Conservation (phyloP, 306 rosid genomes). For the Inga oerstediana region DNA sequence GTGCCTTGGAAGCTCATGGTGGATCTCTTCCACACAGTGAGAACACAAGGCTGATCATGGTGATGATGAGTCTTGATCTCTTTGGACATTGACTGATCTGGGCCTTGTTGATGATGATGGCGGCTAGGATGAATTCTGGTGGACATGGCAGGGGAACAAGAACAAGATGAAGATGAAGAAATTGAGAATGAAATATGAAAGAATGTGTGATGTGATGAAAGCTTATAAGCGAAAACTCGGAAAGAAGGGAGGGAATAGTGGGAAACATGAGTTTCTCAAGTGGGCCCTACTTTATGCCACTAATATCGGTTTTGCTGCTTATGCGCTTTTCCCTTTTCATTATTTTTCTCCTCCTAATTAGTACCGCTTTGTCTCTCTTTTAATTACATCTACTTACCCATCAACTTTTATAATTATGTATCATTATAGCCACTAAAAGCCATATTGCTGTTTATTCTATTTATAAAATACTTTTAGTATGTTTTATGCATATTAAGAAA, state of each 20-base stretch:
- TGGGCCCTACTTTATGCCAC: background rate
- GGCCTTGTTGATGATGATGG: background rate
- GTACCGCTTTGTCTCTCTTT: background rate
- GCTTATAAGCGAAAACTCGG: background rate
- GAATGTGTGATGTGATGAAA: background rate
- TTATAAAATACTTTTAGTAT: no score
- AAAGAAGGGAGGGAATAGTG: background rate
- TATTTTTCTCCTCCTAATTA: background rate
- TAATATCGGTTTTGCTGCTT: background rate
- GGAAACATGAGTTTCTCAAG: background rate
- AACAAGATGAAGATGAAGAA: background rate
- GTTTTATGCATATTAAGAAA: no score
- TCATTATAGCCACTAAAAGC: no score
- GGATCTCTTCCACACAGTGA: slow-evolving; percentile 59
- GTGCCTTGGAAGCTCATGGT: slow-evolving; percentile 61
- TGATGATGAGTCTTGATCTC: background rate
- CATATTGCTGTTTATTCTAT: no score
- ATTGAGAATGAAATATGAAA: background rate
- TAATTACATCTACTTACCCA: background rate
- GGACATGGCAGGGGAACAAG: slow-evolving; percentile 19
- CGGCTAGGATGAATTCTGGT: slow-evolving; percentile 39
- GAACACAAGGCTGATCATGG: slow-evolving; percentile 24
- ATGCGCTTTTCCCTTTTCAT: background rate
- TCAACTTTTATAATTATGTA: background rate
- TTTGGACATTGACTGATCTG: background rate